Evolutionary conservation across 352 stramenopile genomes (phyloP), one percentile per base, ranked within the genome.

Genomic region (Phytopythium litorale): DNA sequence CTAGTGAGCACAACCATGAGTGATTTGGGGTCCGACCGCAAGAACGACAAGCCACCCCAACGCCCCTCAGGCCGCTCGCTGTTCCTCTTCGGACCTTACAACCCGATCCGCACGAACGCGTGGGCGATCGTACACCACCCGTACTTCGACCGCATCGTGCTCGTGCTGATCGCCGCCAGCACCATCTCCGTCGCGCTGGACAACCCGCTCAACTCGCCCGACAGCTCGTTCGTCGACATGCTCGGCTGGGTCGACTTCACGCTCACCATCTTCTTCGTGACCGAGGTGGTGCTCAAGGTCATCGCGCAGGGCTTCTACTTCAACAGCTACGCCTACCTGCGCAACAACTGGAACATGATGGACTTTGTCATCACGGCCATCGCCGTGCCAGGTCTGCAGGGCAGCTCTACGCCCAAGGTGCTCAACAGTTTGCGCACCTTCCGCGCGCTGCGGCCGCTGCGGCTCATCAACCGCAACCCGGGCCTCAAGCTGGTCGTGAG

Each of bases 401-500:
- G 59, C 6, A 61, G 62, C 28, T 53, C 37, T 12, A 68, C 55
- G 15, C 61, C 69, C 33, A 84, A 78, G 35, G 64, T 76, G 28
- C 62, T 93, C 28, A 69, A 73, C 35, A 80, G 75, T 0, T 60
- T 96, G 30, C 77, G 86, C 11, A 76, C 76, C 2, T 75, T 96
- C 60, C 71, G 83, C 16, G 80, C 81, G 6, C 63, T 96, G 23
- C 76, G 89, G 43, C 86, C 79, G 6, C 71, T 97, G n/a, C 78
- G 88, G 3, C 64, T 97, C 28, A 92, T 97, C 61, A 88, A 83
- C 37, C 70, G 87, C 0, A 79, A 79, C 52, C 70, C 81, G 1
- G 87, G 84, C 1, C 73, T 97, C 43, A 92, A 92, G 67, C 68
- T 97, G 7, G 85, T 97, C 7, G 85, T 98, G 15, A 95, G 89